These are phyloP conservation scores for Suillus subalutaceus DNA, from an alignment of 768 basidiomycete genomes.

Conservation along the genomic window DNA sequence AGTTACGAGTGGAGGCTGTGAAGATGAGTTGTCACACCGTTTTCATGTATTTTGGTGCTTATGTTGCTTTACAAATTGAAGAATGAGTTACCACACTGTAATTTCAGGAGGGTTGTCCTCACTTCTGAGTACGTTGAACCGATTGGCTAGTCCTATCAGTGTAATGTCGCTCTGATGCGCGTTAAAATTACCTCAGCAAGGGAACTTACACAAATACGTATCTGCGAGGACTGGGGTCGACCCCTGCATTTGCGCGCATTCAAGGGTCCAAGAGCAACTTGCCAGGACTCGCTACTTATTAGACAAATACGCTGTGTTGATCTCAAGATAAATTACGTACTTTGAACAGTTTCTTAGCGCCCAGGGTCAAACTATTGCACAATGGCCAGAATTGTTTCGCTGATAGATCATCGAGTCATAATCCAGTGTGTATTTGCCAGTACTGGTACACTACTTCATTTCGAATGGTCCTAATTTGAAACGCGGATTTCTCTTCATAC, in stretches of 20 bases:
- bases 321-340: not conserved
- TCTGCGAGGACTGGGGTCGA: too few relatives aligned
- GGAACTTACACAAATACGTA: too few relatives aligned
- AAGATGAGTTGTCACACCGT: constrained; percentile 61
- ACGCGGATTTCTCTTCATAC: not conserved
- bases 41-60: not conserved
- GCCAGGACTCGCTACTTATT: too few relatives aligned
- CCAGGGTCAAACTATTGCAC: not conserved
- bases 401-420: not conserved
- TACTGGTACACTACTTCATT: not conserved
- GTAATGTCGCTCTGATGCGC: too few relatives aligned
- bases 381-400: not conserved
- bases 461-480: not conserved
- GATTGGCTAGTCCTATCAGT: not conserved
- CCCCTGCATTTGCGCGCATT: too few relatives aligned
- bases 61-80: constrained; percentile 30
- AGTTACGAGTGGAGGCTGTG: constrained; percentile 93
- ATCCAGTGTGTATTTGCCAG: not conserved
- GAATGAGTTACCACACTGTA: constrained; percentile 19
- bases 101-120: not conserved
- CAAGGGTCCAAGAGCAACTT: too few relatives aligned
- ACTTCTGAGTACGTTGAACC: not conserved
- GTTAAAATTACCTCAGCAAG: too few relatives aligned
- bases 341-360: not conserved
- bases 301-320: too few relatives aligned